A percentile compares a stretch with the other conserved stretches of the same genome.
phyloP scores from a whole-genome alignment of 805 yeast genomes.

The Yamadazyma sp. region DNA sequence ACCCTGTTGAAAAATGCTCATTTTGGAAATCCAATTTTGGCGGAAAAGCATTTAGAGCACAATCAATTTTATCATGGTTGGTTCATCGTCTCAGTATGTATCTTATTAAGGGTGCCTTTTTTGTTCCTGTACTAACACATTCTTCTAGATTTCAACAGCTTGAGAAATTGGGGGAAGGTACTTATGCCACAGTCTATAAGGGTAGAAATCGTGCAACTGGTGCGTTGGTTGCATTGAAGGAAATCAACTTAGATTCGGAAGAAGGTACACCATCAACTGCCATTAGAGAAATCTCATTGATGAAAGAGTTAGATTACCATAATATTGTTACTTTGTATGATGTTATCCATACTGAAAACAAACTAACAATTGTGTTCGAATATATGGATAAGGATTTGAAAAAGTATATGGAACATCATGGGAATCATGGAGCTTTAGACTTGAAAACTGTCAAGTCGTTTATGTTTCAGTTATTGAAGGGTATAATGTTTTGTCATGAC shows the following conservation, averaged over 20 bases:
- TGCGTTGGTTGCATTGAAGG: conserved; percentile 90
- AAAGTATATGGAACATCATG: conserved; percentile 89
- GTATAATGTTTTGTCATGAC: conserved; percentile 85
- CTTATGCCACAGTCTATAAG: conserved; percentile 98
- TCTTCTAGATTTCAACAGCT: conserved; percentile 46
- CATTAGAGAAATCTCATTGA: conserved; percentile 89
- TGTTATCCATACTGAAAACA: conserved; percentile 95
- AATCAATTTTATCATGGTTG: conserved; percentile 43
- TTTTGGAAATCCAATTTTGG: conserved; percentile 2
- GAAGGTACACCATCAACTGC: conserved; percentile 99
- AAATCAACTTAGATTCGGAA: conserved; percentile 90
- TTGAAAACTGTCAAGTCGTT: conserved; percentile 78
- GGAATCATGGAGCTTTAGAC: conserved; percentile 70
- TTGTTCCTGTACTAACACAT: conserved; percentile 5
- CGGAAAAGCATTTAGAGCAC: too few relatives aligned
- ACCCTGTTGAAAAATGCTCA: background rate
- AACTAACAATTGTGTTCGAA: conserved; percentile 90
- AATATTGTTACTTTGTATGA: conserved; percentile 91
- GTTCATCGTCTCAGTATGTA: conserved; percentile 47
- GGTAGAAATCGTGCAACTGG: conserved; percentile 85
- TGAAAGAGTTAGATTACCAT: conserved; percentile 92
- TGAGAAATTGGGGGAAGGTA: conserved; percentile 90
- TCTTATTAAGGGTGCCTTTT: background rate
- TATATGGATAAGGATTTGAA: conserved; percentile 91
- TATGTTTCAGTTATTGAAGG: conserved; percentile 90